Evolutionary conservation across 768 basidiomycete genomes (phyloP).

Genomic region (Agrocybe pediades): DNA sequence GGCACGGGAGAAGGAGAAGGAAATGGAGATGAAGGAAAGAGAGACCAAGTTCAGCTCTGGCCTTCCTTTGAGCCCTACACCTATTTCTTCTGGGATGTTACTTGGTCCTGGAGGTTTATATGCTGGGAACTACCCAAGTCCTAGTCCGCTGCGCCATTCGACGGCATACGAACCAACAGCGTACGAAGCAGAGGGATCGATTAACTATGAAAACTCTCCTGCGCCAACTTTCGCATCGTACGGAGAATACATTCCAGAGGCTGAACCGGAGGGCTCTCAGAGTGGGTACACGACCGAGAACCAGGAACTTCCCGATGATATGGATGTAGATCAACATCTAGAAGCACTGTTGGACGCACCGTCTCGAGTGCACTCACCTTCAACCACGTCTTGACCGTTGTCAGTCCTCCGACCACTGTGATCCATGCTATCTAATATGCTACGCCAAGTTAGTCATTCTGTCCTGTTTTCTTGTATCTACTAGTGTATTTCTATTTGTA

Average conservation of each 20-base stretch:
- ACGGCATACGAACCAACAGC: conserved; percentile 41
- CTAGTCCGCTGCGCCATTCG: conserved; percentile 45
- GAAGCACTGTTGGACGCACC: conserved; percentile 21
- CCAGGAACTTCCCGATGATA: conserved; percentile 25
- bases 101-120: conserved; percentile 12
- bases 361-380: conserved; percentile 6
- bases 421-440: background rate
- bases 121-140: conserved; percentile 31
- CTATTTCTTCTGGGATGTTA: background rate
- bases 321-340: conserved; percentile 32
- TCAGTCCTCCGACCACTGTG: too few species aligned
- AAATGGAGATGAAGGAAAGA: conserved; percentile 11
- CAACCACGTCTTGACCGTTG: conserved; percentile 13
- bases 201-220: conserved; percentile 44
- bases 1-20: conserved; percentile 7
- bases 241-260: conserved; percentile 35
- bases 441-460: background rate
- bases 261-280: conserved; percentile 34
- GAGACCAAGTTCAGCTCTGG: background rate
- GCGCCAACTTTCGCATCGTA: conserved; percentile 53
- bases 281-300: conserved; percentile 62
- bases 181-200: conserved; percentile 29
- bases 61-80: background rate
- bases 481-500: background rate
- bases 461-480: background rate